Evolutionary conservation across 169 alveolate species (phyloP).

Genomic region (Plasmodium adleri): DNA sequence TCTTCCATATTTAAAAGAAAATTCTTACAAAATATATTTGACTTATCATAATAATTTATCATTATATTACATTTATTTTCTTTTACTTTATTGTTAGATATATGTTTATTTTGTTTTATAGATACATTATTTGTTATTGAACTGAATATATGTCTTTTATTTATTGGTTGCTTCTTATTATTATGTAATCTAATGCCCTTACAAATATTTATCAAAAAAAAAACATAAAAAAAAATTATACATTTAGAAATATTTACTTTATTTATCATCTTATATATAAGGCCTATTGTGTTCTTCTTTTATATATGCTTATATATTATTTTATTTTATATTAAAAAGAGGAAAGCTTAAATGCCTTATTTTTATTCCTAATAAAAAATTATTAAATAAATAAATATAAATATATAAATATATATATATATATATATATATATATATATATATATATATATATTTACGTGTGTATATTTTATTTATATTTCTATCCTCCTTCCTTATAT

Average conservation of each 20-base stretch:
- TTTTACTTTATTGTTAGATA: not conserved
- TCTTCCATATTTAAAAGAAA: slow-evolving; percentile 31
- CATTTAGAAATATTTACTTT: not conserved
- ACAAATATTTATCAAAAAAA: not conserved
- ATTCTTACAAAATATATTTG: slow-evolving; percentile 20
- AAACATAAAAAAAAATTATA: not conserved
- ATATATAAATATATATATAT: no score
- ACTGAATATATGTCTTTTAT: not conserved
- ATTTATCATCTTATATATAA: not conserved
- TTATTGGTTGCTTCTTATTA: not conserved
- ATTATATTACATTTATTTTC: slow-evolving; percentile 19
- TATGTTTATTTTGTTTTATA: not conserved
- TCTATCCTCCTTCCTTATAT: no score
- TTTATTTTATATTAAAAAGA: not conserved
- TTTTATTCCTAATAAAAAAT: not conserved
- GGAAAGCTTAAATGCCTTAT: not conserved
- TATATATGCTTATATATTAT: not conserved
- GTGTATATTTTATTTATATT: no score
- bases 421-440: no score
- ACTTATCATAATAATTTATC: slow-evolving; percentile 45
- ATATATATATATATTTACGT: no score
- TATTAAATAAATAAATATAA: no score
- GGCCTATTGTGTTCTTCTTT: no score
- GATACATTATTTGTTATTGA: not conserved
- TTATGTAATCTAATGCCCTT: not conserved